Evolutionary conservation across 2,329 filamentous ascomycete species (phyloP).

Genomic region (Neonectria hederae): DNA sequence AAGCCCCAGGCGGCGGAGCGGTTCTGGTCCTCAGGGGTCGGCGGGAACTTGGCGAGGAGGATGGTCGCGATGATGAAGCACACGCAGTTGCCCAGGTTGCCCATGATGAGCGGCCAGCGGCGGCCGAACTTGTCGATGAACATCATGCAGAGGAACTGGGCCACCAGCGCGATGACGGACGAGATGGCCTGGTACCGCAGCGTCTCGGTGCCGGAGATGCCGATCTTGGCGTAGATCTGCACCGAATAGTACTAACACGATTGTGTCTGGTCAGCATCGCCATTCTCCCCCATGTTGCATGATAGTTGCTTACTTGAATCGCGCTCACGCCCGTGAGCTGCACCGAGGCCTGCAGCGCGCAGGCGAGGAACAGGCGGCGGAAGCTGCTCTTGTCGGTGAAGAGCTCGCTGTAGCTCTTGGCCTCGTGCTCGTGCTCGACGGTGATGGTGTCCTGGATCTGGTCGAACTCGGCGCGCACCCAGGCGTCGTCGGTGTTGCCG

Average conservation of each 20-base stretch:
- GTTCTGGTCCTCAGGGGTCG: conserved; percentile 46
- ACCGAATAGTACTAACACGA: conserved; percentile 81
- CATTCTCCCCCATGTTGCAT: too few species aligned
- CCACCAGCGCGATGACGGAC: conserved; percentile 74
- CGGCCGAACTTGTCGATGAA: conserved; percentile 76
- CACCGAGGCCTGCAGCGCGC: conserved; percentile 73
- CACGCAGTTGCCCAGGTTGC: conserved; percentile 76
- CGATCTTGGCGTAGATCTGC: conserved; percentile 73
- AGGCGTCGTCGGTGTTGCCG: conserved; percentile 71
- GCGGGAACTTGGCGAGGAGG: conserved; percentile 68
- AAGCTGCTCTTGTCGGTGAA: conserved; percentile 71
- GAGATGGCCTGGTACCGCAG: conserved; percentile 82
- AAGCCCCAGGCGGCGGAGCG: conserved; percentile 74
- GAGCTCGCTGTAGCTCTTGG: conserved; percentile 75
- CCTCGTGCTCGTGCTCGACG: conserved; percentile 73
- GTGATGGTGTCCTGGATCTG: conserved; percentile 74
- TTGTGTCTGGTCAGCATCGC: too few species aligned
- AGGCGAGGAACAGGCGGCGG: conserved; percentile 76
- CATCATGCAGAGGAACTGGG: conserved; percentile 73
- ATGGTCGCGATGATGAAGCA: conserved; percentile 76
- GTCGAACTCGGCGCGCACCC: conserved; percentile 76
- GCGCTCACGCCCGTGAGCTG: conserved; percentile 82
- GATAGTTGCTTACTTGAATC: too few species aligned
- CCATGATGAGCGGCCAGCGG: conserved; percentile 75
- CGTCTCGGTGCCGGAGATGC: conserved; percentile 71